Percentiles rank a stretch among this genome's conserved stretches.
phyloP scores from a whole-genome alignment of 2,329 filamentous ascomycete species.

The Diaporthe australafricana region DNA sequence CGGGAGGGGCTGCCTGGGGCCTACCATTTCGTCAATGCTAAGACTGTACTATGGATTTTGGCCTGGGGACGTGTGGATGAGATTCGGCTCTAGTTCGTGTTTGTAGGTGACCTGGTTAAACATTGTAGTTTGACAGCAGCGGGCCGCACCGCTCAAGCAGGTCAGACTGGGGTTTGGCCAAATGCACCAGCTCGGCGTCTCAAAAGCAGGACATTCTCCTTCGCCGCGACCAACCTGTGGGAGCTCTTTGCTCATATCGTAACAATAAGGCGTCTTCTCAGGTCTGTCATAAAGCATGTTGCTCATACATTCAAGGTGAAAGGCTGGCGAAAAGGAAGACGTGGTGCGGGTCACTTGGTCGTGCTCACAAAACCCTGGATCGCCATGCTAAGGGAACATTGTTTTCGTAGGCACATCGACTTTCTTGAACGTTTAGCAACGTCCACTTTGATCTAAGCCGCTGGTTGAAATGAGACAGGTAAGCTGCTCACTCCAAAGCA shows the following conservation, averaged over 20 bases:
- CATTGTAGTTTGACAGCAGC: not conserved
- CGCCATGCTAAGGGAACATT: not conserved
- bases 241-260: not conserved
- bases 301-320: not conserved
- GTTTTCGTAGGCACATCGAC: too few relatives aligned
- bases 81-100: not conserved
- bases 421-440: not conserved
- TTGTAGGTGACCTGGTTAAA: not conserved
- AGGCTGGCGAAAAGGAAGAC: not conserved
- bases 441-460: too few relatives aligned
- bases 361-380: not conserved
- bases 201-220: not conserved
- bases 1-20: conserved; percentile 47
- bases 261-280: not conserved
- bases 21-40: conserved; percentile 19
- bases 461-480: too few relatives aligned
- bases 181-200: not conserved
- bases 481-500: not conserved
- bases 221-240: not conserved
- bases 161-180: not conserved
- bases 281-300: not conserved
- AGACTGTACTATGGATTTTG: not conserved
- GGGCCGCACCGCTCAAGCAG: conserved; percentile 14
- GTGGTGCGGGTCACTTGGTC: not conserved
- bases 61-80: not conserved